phyloP scores from a whole-genome alignment of 2,329 filamentous ascomycete species.

The Acrocalymma vagum region DNA sequence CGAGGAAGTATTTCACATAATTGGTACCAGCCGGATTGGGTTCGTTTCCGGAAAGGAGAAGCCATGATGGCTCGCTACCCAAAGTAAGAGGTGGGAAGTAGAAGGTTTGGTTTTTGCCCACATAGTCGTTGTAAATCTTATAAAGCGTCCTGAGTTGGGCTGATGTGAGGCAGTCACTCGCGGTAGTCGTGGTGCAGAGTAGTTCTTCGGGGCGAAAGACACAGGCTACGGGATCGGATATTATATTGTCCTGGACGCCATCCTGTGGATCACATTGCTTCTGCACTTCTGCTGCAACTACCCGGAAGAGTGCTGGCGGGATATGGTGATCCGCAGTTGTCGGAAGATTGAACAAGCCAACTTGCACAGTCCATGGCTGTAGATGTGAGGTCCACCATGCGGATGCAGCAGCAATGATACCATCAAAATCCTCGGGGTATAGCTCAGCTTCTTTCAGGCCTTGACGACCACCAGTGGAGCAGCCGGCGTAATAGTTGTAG shows the following conservation, averaged over 20 bases:
- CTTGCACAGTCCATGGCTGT: conserved; percentile 54
- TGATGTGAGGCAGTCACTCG: conserved; percentile 52
- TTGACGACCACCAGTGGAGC: conserved; percentile 68
- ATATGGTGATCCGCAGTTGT: conserved; percentile 56
- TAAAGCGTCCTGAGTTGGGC: conserved; percentile 54
- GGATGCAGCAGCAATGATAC: conserved; percentile 62
- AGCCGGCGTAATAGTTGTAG: conserved; percentile 66
- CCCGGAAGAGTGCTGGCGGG: conserved; percentile 51
- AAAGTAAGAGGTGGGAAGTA: conserved; percentile 51
- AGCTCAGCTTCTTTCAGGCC: conserved; percentile 63
- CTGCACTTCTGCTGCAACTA: conserved; percentile 54
- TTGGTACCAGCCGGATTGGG: conserved; percentile 48
- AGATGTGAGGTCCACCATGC: conserved; percentile 62
- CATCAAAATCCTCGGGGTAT: conserved; percentile 67
- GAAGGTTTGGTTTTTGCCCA: conserved; percentile 52
- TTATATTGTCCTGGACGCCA: conserved; percentile 57
- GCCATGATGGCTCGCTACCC: conserved; percentile 49
- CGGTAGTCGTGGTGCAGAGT: conserved; percentile 44
- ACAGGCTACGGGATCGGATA: conserved; percentile 56
- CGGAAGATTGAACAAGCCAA: conserved; percentile 59
- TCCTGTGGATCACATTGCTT: conserved; percentile 62
- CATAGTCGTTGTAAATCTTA: conserved; percentile 53
- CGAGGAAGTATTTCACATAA: conserved; percentile 54
- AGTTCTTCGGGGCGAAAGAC: conserved; percentile 51
- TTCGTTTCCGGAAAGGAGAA: conserved; percentile 47